Evolutionary conservation across 1,139 yeast species (phyloP), one percentile per base, ranked within the genome.

Genomic region (Williopsis jadinii): DNA sequence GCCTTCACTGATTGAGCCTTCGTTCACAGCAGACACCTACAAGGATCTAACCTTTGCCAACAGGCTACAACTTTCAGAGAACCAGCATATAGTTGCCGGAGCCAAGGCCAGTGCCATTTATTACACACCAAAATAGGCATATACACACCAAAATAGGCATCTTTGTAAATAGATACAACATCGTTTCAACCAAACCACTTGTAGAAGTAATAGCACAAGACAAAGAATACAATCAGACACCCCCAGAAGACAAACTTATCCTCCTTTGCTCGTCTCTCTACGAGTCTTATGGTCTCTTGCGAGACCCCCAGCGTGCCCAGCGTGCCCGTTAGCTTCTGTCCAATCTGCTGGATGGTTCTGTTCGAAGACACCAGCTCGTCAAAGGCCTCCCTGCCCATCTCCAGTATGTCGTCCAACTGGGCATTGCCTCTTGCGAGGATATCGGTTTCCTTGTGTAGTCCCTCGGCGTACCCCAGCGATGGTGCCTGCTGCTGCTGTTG

Each of bases 231-330:
- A 2, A 75, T 43, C 5, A 85, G 77, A 28, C 90, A 87, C 15
- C 81, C 79, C 73, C 86, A 88, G 59, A 92, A 94, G 32, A 92
- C 67, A 73, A 88, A 76, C 60, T 88, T 88, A 61, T 92, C 98
- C 61, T 86, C 85, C 52, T 75, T 76, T n/a, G 95, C 94, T 43
- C 95, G 75, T 51, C 78, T 75, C 61, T 88, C 95, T 36, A 92
- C 84, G 47, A 76, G 72, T 43, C 86, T 68, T 38, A 92, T 88
- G 1, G 98, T 92, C 9, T 84, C 84, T 51, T 78, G 82, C 37
- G 95, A 84, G 3, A 92, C 84, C 3, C 97, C 97, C 47, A 92
- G 70, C 0, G 95, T 87, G 38, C 77, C 69, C 50, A 94, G 77
- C 30, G 87, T 75, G 41, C 78, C 74, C 42, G 80, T 77, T 65